These are phyloP conservation scores for Fusarium tjaetaba DNA, from an alignment of 2,329 filamentous ascomycete species.

Conservation along the genomic window DNA sequence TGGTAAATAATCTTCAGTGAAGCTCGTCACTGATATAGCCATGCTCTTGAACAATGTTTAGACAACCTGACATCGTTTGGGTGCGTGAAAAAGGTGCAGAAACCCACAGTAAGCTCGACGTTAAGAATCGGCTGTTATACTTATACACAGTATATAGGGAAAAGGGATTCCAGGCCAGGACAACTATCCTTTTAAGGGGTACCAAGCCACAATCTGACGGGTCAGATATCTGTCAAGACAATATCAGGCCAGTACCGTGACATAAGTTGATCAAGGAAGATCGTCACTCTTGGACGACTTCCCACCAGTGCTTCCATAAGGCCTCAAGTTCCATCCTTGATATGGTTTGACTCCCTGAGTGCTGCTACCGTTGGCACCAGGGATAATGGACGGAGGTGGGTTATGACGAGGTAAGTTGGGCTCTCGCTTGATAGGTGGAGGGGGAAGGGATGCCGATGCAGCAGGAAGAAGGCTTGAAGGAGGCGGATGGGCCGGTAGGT, in stretches of 20 bases:
- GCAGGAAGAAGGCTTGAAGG: constrained; percentile 51
- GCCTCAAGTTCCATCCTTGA: constrained; percentile 51
- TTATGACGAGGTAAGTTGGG: constrained; percentile 47
- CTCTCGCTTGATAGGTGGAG: constrained; percentile 49
- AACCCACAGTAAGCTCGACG: background rate
- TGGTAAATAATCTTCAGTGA: background rate
- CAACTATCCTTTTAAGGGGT: constrained; percentile 40
- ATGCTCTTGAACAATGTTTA: background rate
- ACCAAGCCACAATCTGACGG: background rate
- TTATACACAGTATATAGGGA: constrained; percentile 16
- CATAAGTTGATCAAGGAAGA: constrained; percentile 41
- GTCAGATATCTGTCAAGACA: background rate
- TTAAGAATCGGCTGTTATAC: constrained; percentile 4
- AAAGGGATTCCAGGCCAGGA: constrained; percentile 22
- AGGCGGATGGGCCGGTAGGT: constrained; percentile 29
- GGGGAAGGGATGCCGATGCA: constrained; percentile 51
- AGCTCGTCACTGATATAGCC: background rate
- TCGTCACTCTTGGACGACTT: constrained; percentile 48
- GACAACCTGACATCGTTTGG: background rate
- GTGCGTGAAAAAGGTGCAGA: background rate
- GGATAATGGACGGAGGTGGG: constrained; percentile 44
- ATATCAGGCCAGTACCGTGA: background rate
- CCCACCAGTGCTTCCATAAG: constrained; percentile 49
- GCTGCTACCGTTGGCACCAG: constrained; percentile 47
- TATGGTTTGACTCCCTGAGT: constrained; percentile 48